Base-by-base conservation (phyloP, 163 green algal species). In the Scenedesmus sp. region DNA sequence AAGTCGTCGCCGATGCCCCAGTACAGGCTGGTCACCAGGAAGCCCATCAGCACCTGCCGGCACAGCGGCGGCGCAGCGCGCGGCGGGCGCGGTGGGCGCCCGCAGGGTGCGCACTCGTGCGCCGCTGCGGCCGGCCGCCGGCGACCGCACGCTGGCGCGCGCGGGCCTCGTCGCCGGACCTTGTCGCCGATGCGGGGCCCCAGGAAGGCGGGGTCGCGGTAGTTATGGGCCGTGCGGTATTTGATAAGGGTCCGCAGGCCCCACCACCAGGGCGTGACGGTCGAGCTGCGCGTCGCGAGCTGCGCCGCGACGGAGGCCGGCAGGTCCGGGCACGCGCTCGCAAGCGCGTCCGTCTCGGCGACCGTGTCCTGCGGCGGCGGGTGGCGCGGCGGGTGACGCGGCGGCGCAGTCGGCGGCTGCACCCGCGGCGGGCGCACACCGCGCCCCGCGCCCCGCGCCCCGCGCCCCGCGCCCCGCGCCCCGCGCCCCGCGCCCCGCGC, bases 31-130 rank as follows among this genome's bases (percentile, higher is more conserved):
- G 86, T 85, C 13, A 93, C 84, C 7, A 91, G 76, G 26, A 92
- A n/a, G 13, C 78, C 75, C 70, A 94, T 90, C 22, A 95, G 57
- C 24, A 95, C 75, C 84, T 95, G 96, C n/a, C n/a, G n/a, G n/a
- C n/a, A n/a, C n/a, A n/a, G n/a, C n/a, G n/a, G n/a, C n/a, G n/a
- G n/a, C n/a, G n/a, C n/a, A n/a, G n/a, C n/a, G n/a, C n/a, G n/a
- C n/a, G n/a, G n/a, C n/a, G n/a, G n/a, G n/a, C n/a, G n/a, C n/a
- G n/a, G n/a, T n/a, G n/a, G n/a, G n/a, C n/a, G n/a, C n/a, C n/a
- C n/a, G n/a, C n/a, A n/a, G n/a, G n/a, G n/a, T n/a, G n/a, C n/a
- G n/a, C n/a, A n/a, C n/a, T n/a, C n/a, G n/a, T n/a, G n/a, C n/a
- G n/a, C n/a, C n/a, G n/a, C n/a, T n/a, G n/a, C n/a, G n/a, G n/a